Evolutionary conservation across 1,284 basidiomycete genomes (phyloP).

Genomic region (Papiliotrema laurentii): DNA sequence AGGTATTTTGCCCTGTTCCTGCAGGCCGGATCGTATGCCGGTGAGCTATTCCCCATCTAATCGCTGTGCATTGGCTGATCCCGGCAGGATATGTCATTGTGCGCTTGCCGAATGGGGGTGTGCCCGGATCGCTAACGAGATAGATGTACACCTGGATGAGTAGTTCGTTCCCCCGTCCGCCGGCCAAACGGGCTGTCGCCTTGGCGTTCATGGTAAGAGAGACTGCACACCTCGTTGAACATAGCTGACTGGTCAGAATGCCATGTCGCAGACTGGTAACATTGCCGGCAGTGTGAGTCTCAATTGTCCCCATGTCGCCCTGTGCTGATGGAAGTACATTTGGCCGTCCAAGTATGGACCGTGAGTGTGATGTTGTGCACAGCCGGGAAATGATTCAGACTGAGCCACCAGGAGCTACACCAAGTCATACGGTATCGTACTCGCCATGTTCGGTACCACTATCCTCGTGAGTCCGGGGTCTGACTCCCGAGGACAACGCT

Average conservation of each 20-base stretch:
- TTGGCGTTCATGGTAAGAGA: conserved; percentile 24
- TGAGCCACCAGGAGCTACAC: conserved; percentile 29
- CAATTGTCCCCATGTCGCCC: background rate
- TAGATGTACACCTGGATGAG: conserved; percentile 36
- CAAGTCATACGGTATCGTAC: conserved; percentile 36
- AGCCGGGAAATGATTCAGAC: conserved; percentile 49
- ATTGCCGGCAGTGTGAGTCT: conserved; percentile 43
- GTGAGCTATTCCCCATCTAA: conserved; percentile 2
- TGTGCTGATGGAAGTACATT: background rate
- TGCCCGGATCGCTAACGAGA: too few relatives aligned
- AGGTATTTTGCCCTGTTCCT: conserved; percentile 47
- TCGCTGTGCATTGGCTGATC: background rate
- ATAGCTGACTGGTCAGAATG: conserved; percentile 35
- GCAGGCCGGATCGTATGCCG: conserved; percentile 40
- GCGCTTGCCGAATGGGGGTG: too few relatives aligned
- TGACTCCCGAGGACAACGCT: background rate
- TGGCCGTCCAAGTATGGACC: background rate
- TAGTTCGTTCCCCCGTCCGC: conserved; percentile 42
- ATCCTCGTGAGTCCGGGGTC: conserved; percentile 10
- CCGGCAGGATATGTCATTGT: conserved; percentile 5
- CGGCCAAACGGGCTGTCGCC: conserved; percentile 37
- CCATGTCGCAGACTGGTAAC: conserved; percentile 49
- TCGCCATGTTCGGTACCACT: conserved; percentile 29
- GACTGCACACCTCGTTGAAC: too few relatives aligned
- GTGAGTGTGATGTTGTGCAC: background rate